Base-by-base conservation (phyloP, 2,329 filamentous ascomycete genomes). In the Ophiobolus disseminans region DNA sequence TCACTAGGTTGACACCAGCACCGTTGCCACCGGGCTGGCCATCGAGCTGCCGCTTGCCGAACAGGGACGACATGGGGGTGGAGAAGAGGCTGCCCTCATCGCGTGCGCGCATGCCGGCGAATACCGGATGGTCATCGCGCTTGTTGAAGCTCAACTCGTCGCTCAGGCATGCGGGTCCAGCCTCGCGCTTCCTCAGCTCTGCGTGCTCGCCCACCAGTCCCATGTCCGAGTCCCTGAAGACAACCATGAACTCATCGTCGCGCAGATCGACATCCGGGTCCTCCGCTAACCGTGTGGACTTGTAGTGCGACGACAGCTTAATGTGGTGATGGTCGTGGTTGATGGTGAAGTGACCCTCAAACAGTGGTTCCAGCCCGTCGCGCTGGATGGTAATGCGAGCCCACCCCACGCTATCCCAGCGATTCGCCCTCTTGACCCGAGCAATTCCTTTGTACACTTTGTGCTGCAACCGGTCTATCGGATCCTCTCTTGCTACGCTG, bases 211-310 rank as follows among this genome's bases (percentile, higher is more conserved):
- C 66, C 53, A 63, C 67, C 32, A 63, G 60, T 38, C 54, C 55
- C 65, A 97, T 85, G 71, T 99, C 94, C 21, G 91, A 96, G 68
- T 97, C 92, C 57, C 92, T 85, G 82, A 90, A 97, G 1, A 97
- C 82, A 26, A 97, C 81, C 92, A 99, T 94, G 67, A 84, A 88
- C 53, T 96, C 89, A 23, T 86, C 82, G 4, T 77, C 79, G 36
- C 77, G 73, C 22, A 79, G 68, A 23, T 82, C 75, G 6, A 90
- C 70, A 20, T 82, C 77, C 2, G 91, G 90, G 69, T 99, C 94
- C 35, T 76, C 71, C 53, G 90, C 84, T 66, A 58, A 23, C 84
- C 87, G 46, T 36, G 90, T 91, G 57, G 84, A 80, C 68, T 84
- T 80, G 68, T 94, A 99, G 53, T 86, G 87, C 21, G 82, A 82